A percentile compares a stretch with the other conserved stretches of the same genome.
phyloP scores from a whole-genome alignment of 352 stramenopile genomes.

The Globisporangium ultimum region DNA sequence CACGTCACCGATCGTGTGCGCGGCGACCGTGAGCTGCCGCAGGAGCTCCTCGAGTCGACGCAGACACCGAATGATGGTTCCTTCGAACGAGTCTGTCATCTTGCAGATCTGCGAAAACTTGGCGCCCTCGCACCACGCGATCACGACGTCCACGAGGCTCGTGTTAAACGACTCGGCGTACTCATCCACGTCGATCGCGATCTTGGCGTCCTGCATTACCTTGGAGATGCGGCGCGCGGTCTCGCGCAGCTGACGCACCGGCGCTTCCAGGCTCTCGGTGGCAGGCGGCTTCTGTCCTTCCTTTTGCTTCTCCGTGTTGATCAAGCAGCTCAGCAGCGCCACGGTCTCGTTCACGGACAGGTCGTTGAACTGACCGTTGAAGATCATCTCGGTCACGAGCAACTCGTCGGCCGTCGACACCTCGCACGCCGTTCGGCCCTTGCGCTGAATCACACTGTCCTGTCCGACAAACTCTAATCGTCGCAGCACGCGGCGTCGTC shows the following conservation, averaged over 20 bases:
- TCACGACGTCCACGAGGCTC: conserved; percentile 97
- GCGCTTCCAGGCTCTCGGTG: conserved; percentile 77
- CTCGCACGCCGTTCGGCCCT: conserved; percentile 98
- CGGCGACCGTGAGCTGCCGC: conserved; percentile 94
- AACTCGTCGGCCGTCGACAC: conserved; percentile 98
- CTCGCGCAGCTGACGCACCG: conserved; percentile 94
- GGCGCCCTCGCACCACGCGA: conserved; percentile 95
- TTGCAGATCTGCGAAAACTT: conserved; percentile 99
- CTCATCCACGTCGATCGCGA: conserved; percentile 96
- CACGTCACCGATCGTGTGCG: conserved; percentile 96
- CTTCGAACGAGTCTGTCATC: conserved; percentile 97
- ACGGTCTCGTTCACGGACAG: conserved; percentile 96
- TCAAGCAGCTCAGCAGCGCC: conserved; percentile 95
- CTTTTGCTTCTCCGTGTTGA: conserved; percentile 94
- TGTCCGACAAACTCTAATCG: conserved; percentile 95
- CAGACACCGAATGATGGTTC: conserved; percentile 97
- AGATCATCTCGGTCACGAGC: conserved; percentile 98
- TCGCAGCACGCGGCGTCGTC: conserved; percentile 96
- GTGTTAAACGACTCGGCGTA: conserved; percentile 98
- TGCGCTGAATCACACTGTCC: conserved; percentile 97
- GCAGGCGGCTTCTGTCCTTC: conserved; percentile 81
- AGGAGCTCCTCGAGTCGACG: conserved; percentile 97
- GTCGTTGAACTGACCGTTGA: conserved; percentile 98
- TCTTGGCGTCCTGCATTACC: conserved; percentile 91
- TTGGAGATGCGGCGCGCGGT: conserved; percentile 90